Conservation (phyloP, 768 basidiomycete genomes). For the Macrolepiota dolichaula region DNA sequence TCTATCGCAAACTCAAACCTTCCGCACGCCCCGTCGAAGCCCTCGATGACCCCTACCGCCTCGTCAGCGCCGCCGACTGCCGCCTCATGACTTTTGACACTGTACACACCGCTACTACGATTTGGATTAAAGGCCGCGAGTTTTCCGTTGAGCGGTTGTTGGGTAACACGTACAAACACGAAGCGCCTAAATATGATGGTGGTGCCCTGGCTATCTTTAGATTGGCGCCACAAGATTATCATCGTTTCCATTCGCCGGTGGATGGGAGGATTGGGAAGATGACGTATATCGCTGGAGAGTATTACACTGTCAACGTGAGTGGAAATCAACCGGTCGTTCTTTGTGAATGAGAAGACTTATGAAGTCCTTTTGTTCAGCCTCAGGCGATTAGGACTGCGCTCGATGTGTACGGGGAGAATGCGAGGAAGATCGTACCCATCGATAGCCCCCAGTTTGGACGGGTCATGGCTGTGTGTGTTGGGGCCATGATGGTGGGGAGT, state of each 20-base stretch:
- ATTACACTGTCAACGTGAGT: slow-evolving; percentile 91
- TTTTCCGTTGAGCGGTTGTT: slow-evolving; percentile 80
- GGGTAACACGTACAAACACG: slow-evolving; percentile 70
- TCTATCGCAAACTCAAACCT: slow-evolving; percentile 86
- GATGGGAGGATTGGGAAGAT: slow-evolving; percentile 82
- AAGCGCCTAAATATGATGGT: slow-evolving; percentile 68
- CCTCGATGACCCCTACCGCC: slow-evolving; percentile 69
- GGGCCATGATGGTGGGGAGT: slow-evolving; percentile 94
- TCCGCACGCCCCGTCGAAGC: slow-evolving; percentile 72
- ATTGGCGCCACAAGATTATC: slow-evolving; percentile 93
- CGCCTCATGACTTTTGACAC: slow-evolving; percentile 94
- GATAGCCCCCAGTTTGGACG: slow-evolving; percentile 86
- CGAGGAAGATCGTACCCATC: slow-evolving; percentile 88
- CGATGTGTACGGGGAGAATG: slow-evolving; percentile 95
- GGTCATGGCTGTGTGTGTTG: slow-evolving; percentile 89
- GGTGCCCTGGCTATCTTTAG: slow-evolving; percentile 90
- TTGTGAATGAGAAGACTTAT: neutral
- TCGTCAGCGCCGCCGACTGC: slow-evolving; percentile 93
- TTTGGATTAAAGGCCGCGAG: slow-evolving; percentile 98
- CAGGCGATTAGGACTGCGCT: slow-evolving; percentile 89
- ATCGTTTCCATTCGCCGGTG: slow-evolving; percentile 88
- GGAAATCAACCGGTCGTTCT: no score
- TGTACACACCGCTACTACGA: slow-evolving; percentile 75
- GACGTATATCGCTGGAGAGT: slow-evolving; percentile 84
- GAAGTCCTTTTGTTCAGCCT: slow-evolving; percentile 45